phyloP scores from a whole-genome alignment of 768 basidiomycete species.

The Clathrus columnatus region DNA sequence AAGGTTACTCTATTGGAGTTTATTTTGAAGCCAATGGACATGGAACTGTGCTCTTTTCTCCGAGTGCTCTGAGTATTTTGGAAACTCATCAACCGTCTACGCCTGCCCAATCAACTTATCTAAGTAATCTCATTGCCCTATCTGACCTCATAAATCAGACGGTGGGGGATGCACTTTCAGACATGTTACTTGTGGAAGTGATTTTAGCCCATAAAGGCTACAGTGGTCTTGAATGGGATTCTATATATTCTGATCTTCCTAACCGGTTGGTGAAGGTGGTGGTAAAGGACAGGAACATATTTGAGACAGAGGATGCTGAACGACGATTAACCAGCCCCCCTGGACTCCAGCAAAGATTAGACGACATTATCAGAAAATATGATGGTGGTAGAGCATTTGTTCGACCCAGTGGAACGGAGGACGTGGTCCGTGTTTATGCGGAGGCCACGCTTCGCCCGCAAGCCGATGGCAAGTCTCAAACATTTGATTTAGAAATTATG shows the following conservation, averaged over 20 bases:
- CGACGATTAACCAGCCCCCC: conserved; percentile 72
- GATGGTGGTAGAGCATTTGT: conserved; percentile 89
- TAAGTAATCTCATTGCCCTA: conserved; percentile 68
- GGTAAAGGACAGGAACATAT: conserved; percentile 71
- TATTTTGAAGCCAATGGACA: conserved; percentile 99
- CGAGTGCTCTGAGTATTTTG: conserved; percentile 54
- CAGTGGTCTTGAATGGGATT: conserved; percentile 82
- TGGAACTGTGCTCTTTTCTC: conserved; percentile 93
- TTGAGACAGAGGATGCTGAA: conserved; percentile 92
- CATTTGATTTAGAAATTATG: conserved; percentile 6
- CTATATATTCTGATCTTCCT: conserved; percentile 85
- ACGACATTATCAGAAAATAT: conserved; percentile 69
- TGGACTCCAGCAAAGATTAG: conserved; percentile 74
- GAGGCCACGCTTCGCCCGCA: conserved; percentile 69
- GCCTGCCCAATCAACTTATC: conserved; percentile 72
- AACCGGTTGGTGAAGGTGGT: conserved; percentile 92
- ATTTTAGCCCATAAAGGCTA: conserved; percentile 87
- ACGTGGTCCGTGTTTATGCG: conserved; percentile 95
- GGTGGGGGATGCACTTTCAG: conserved; percentile 93
- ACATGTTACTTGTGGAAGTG: conserved; percentile 90
- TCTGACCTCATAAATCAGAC: conserved; percentile 92
- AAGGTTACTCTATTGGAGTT: conserved; percentile 89
- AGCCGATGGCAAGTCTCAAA: conserved; percentile 64
- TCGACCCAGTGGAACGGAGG: conserved; percentile 94
- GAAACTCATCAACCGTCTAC: conserved; percentile 61